Evolutionary conservation across 352 stramenopile genomes (phyloP), one percentile per base, ranked within the genome.

Genomic region (Poterioochromonas sp.): DNA sequence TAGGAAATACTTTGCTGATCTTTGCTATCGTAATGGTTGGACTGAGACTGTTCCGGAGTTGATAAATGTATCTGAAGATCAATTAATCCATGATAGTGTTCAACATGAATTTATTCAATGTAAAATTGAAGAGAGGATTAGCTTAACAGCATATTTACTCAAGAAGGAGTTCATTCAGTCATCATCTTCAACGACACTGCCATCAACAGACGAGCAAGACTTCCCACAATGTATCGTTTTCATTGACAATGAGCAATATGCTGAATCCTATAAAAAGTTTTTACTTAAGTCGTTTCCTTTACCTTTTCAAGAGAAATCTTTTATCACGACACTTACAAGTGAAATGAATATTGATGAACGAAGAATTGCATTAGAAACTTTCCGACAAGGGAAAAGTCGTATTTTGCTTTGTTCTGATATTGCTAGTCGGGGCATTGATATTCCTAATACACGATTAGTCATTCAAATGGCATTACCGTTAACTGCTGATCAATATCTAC

Each of bases 351-450:
- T 71, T 47, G 62, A 71, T 3, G 34, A 22, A n/a, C 62, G 62
- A 22, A 22, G 18, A 15, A 29, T 43, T 26, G 62, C 62, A 22
- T 44, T 71, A 29, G 62, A 68, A 12, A 26, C 58, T 40, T 68
- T 68, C 29, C 26, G 34, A 3, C 26, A 71, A 22, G 5, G 5
- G 34, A 41, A 79, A 12, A 98, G 98, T 82, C 94, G 99, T 83
- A 93, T 99, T 44, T 85, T 99, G 34, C 92, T 99, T 11, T 94
- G 95, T 0, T 98, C 94, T 0, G 96, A 99, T 84, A 85, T 99
- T 29, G 95, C 95, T 1, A 94, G 95, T n/a, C 99, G 98, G 82
- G 96, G 96, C 58, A 85, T 99, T 34, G 96, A 99, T 83, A 98
- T 99, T 77, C 90, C 94, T 0, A 92, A 98, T 82, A 98, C 99